Evolutionary conservation across 768 basidiomycete genomes (phyloP), one percentile per base, ranked within the genome.

Genomic region (Suillus variegatus): DNA sequence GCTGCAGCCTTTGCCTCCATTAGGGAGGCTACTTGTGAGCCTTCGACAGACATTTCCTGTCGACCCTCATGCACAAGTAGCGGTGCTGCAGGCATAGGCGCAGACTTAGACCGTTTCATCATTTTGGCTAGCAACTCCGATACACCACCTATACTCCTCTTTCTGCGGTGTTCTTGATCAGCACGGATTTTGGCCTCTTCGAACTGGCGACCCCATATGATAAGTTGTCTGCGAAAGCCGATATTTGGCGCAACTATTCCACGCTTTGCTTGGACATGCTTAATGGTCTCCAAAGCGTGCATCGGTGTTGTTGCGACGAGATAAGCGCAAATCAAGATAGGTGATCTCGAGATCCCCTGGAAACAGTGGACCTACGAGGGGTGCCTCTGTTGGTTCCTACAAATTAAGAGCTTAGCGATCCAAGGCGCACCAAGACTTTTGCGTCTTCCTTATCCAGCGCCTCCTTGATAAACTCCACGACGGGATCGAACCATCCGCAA

Each of bases 261-360:
- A 22, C 91, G 88, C 58, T 84, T 83, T 44, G 81, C 75, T 68
- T 82, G 82, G 41, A 86, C 84, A 64, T 84, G 84, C 35, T 75
- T 79, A 68, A 92, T 81, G 10, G 89, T 83, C 64, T 89, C 84
- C 32, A 69, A 61, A 13, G 85, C 80, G 6, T 74, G 73, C 85
- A 90, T 87, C 20, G 79, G 77, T 35, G 79, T 82, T 20, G 80
- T 76, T 8, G 82, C 82, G 22, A 88, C 76, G 51, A 90, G 78
- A 76, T 92, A 93, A 62, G 90, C 92, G 67, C 88, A 88, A 4
- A 93, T 86, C 35, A 92, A 84, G 6, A 90, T 92, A 1, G 92
- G 84, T 51, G 89, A 91, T 28, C 92, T 84, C 69, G 89, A 91
- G 65, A 92, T 83, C 49, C 92, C 92, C 75, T 88, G 86, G 47